Evolutionary conservation across 257 asterid species (phyloP).

Genomic region (Lithospermum erythrorhizon): DNA sequence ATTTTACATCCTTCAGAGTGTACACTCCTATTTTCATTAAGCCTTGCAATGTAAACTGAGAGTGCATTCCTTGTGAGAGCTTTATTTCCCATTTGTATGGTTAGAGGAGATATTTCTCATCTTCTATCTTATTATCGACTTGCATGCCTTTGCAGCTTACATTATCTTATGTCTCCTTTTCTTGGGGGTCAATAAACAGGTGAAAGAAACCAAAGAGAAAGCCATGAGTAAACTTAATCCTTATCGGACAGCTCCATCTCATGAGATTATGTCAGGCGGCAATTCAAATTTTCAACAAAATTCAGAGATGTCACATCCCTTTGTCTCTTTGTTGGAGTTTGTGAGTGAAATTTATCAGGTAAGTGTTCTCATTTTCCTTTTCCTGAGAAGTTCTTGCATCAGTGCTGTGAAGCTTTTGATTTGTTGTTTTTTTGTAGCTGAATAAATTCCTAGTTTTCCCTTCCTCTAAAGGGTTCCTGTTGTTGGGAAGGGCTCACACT

Average conservation of each 20-base stretch:
- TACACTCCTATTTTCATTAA: too few species aligned
- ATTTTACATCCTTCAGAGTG: too few species aligned
- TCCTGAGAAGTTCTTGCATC: neutral
- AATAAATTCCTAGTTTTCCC: neutral
- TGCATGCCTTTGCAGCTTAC: neutral
- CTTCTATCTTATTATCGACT: neutral
- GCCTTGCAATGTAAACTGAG: too few species aligned
- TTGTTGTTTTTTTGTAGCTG: slow-evolving; percentile 7
- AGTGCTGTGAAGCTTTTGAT: neutral
- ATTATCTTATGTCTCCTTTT: neutral
- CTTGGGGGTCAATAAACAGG: slow-evolving; percentile 29
- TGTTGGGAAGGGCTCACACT: neutral
- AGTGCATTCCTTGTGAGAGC: too few species aligned
- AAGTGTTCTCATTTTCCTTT: slow-evolving; percentile 14
- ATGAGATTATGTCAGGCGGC: slow-evolving; percentile 46
- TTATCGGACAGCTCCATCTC: slow-evolving; percentile 39
- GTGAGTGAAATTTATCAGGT: slow-evolving; percentile 96
- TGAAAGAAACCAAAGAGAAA: slow-evolving; percentile 85
- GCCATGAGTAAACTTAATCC: slow-evolving; percentile 75
- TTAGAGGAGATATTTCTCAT: neutral
- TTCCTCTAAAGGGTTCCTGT: neutral
- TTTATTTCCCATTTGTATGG: too few species aligned
- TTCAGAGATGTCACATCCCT: slow-evolving; percentile 47
- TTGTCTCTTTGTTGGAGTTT: slow-evolving; percentile 83
- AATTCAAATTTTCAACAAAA: slow-evolving; percentile 42